A percentile compares a stretch with the other conserved stretches of the same genome.
These are phyloP conservation scores for Brassica rapa DNA, from an alignment of 345 rosid genomes.

Conservation along the genomic window DNA sequence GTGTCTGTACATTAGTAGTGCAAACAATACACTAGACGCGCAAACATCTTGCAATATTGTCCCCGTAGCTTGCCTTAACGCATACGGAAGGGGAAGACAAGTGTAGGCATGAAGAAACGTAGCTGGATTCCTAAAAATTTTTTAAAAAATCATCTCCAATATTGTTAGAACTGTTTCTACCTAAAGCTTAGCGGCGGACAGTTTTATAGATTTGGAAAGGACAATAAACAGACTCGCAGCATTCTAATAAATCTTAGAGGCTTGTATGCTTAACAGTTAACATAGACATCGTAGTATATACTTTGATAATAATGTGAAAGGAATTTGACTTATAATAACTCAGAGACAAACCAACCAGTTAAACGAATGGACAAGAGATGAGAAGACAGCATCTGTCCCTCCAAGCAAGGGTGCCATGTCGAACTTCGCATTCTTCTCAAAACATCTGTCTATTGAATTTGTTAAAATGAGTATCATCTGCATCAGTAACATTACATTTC, in stretches of 20 bases:
- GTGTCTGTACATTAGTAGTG: constrained; percentile 80
- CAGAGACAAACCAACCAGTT: constrained; percentile 89
- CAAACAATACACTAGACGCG: constrained; percentile 85
- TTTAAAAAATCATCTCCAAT: not conserved
- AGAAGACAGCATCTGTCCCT: constrained; percentile 97
- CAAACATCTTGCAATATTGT: constrained; percentile 91
- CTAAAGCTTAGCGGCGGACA: not conserved
- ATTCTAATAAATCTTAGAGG: not conserved
- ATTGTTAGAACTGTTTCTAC: constrained; percentile 15
- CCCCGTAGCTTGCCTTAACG: constrained; percentile 83
- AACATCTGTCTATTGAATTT: constrained; percentile 91
- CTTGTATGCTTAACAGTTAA: not conserved
- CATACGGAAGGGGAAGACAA: constrained; percentile 88
- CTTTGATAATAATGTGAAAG: not conserved
- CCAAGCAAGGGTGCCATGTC: constrained; percentile 98
- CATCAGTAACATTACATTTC: constrained; percentile 35
- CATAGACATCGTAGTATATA: not conserved
- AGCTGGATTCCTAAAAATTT: constrained; percentile 72
- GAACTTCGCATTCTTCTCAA: constrained; percentile 94
- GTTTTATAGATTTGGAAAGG: constrained; percentile 3
- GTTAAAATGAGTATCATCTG: constrained; percentile 99
- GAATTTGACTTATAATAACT: not conserved
- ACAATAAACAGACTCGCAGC: constrained; percentile 7
- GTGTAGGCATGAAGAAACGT: constrained; percentile 96
- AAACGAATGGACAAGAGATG: constrained; percentile 93